phyloP scores from a whole-genome alignment of 2,329 filamentous ascomycete genomes.

The Pestalotiopsis fici region DNA sequence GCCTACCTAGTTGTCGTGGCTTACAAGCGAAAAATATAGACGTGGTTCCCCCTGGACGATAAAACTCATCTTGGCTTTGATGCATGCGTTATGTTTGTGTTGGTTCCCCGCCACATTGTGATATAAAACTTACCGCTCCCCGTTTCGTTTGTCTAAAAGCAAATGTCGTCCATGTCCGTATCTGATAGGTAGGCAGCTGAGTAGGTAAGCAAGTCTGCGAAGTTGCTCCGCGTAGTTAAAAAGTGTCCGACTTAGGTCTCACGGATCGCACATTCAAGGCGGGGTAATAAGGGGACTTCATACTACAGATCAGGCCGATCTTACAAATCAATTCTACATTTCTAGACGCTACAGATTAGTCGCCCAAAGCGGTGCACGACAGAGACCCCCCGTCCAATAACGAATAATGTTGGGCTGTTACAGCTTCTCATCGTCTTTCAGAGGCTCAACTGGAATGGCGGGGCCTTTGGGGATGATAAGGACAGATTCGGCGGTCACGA shows the following conservation, averaged over 20 bases:
- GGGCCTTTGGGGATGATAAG: conserved; percentile 30
- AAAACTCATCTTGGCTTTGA: too few species aligned
- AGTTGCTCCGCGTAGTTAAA: background rate
- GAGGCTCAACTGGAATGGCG: conserved; percentile 23
- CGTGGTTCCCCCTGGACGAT: too few species aligned
- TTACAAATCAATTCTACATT: background rate
- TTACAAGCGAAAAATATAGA: too few species aligned
- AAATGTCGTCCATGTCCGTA: too few species aligned
- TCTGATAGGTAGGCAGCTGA: too few species aligned
- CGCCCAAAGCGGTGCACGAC: background rate
- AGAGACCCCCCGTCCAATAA: background rate
- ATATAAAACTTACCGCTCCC: too few species aligned
- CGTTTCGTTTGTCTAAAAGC: too few species aligned
- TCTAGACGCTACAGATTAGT: background rate
- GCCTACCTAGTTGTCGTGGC: background rate
- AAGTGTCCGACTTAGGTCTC: background rate
- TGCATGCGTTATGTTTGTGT: too few species aligned
- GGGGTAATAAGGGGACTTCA: background rate
- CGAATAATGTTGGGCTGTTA: background rate
- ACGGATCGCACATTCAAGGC: background rate
- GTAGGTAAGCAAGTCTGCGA: too few species aligned
- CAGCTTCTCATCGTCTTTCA: conserved; percentile 21
- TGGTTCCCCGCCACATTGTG: too few species aligned
- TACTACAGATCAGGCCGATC: background rate
- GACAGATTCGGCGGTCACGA: conserved; percentile 26